Evolutionary conservation across 2,329 filamentous ascomycete species (phyloP), one percentile per base, ranked within the genome.

Genomic region (Aspergillus texensis): DNA sequence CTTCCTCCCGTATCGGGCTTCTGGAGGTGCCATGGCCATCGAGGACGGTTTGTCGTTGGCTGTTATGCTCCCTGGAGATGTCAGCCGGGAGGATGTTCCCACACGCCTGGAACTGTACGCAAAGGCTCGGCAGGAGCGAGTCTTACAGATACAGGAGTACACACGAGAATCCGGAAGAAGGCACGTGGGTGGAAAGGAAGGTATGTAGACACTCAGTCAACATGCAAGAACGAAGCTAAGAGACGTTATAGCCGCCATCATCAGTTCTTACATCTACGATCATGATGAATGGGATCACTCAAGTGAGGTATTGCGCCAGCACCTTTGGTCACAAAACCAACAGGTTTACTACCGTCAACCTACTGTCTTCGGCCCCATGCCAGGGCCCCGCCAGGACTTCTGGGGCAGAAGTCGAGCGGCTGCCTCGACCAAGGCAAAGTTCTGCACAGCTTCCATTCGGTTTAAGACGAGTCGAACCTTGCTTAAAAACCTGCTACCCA

Each of bases 21-120:
- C 89, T 71, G 89, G 88, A 2, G 89, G 84, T 10, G 87, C 78
- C 0, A 80, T 86, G 62, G 89, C 89, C 0, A 90, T 91, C 50
- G 89, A 92, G 71, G 89, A 92, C 65, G 88, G 84, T 0, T 85
- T 84, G 0, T 83, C 87, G 0, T 71, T 92, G 0, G 83, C 81
- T 0, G 83, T 84, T 1, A 79, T 91, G 8, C 77, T 91, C 0
- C 82, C 83, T 0, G 65, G 68, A 0, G 83, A 82, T 0, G 84
- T 83, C 0, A 61, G 70, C 0, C 65, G 71, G 0, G 72, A 78
- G 0, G 84, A 87, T 0, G 77, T 91, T 0, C 76, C 83, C 0
- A 83, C 85, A 9, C 81, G 88, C 0, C 76, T 91, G 9, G 79
- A 80, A 59, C 76, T 91, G 0, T 90, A 90, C 68, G 79, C 90